These are phyloP conservation scores for Cymbopogon citratus DNA, from an alignment of 176 grass and related monocot genomes.

Conservation along the genomic window DNA sequence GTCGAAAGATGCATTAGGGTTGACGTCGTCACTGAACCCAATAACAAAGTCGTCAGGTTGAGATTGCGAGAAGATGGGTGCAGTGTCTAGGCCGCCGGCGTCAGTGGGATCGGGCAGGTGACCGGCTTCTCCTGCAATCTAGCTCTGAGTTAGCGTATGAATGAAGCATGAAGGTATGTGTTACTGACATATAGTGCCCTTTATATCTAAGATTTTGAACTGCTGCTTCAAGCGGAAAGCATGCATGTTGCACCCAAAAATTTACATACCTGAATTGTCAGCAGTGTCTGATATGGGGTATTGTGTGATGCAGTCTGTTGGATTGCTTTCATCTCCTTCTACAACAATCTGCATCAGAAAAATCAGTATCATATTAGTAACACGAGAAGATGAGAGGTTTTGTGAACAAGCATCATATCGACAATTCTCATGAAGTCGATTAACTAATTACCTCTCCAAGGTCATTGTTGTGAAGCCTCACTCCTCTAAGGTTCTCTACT, in stretches of 20 bases:
- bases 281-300: slow-evolving; percentile 48
- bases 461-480: slow-evolving; percentile 64
- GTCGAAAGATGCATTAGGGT: slow-evolving; percentile 29
- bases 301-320: slow-evolving; percentile 38
- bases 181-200: neutral
- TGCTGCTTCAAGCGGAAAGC: neutral
- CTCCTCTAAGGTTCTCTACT: slow-evolving; percentile 68
- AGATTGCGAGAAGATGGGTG: slow-evolving; percentile 70
- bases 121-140: slow-evolving; percentile 96
- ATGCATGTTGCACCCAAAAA: slow-evolving; percentile 3
- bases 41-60: slow-evolving; percentile 52
- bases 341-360: slow-evolving; percentile 52
- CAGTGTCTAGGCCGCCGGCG: slow-evolving; percentile 27
- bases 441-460: slow-evolving; percentile 61
- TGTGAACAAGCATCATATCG: neutral
- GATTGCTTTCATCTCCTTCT: slow-evolving; percentile 46
- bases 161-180: neutral
- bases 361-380: neutral
- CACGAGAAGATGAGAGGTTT: neutral
- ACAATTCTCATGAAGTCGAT: slow-evolving; percentile 1
- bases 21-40: slow-evolving; percentile 27
- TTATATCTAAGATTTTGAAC: neutral
- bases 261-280: slow-evolving; percentile 61
- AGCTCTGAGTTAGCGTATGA: slow-evolving; percentile 52
- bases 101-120: slow-evolving; percentile 45